A percentile compares a stretch with the other conserved stretches of the same genome.
These are phyloP conservation scores for Xanthoconium purpureum DNA, from an alignment of 768 basidiomycete species.

Conservation along the genomic window DNA sequence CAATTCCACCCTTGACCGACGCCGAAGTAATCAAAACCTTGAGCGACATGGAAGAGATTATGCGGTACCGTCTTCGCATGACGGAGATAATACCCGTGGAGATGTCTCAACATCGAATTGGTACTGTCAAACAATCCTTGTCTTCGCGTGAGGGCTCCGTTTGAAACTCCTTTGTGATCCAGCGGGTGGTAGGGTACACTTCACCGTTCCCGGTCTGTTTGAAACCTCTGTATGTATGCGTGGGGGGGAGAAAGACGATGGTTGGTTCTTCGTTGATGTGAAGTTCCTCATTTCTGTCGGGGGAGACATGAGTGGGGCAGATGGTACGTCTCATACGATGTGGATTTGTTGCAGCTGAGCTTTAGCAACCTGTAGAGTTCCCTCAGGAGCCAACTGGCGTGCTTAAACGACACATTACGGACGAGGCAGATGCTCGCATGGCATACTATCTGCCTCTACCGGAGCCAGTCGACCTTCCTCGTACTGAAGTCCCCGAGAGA, in stretches of 20 bases:
- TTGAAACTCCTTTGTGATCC: constrained; percentile 20
- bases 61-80: constrained; percentile 76
- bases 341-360: background rate
- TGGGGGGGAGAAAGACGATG: constrained; percentile 64
- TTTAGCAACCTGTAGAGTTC: constrained; percentile 49
- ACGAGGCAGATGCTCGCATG: constrained; percentile 69
- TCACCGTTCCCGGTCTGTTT: constrained; percentile 70
- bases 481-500: constrained; percentile 39
- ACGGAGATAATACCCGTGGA: constrained; percentile 79
- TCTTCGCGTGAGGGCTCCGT: constrained; percentile 10
- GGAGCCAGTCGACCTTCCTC: constrained; percentile 39
- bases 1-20: constrained; percentile 64
- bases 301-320: constrained; percentile 67
- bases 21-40: constrained; percentile 63
- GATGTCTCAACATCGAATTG: constrained; percentile 69
- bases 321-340: constrained; percentile 44
- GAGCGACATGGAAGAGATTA: constrained; percentile 68
- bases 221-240: constrained; percentile 70
- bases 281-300: constrained; percentile 73
- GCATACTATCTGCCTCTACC: constrained; percentile 57
- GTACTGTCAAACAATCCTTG: constrained; percentile 36
- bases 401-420: constrained; percentile 63
- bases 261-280: constrained; percentile 84
- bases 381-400: constrained; percentile 63
- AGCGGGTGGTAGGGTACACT: constrained; percentile 80